Conservation (phyloP, 208 protist species). For the Crithidia brevicula region DNA sequence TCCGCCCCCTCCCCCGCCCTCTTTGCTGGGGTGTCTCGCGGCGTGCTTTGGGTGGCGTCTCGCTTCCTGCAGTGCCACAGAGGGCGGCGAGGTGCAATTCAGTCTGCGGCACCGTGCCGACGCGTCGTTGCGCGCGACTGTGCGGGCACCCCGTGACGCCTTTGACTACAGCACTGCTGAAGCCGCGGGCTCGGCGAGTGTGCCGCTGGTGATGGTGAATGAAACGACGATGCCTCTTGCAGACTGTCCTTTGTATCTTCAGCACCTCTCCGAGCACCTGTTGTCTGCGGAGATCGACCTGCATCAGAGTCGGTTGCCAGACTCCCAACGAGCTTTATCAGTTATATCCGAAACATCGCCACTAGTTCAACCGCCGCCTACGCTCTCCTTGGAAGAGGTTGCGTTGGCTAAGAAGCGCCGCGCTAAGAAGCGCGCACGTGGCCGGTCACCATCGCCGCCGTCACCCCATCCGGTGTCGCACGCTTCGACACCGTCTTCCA, state of each 20-base stretch:
- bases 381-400: neutral
- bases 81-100: constrained; percentile 6
- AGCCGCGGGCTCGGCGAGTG: too few relatives aligned
- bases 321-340: too few relatives aligned
- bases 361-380: neutral
- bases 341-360: neutral
- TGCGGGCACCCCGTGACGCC: neutral
- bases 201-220: neutral
- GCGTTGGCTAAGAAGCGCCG: neutral
- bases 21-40: constrained; percentile 18
- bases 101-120: constrained; percentile 7
- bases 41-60: constrained; percentile 33
- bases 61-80: neutral
- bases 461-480: neutral
- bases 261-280: neutral
- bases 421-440: neutral
- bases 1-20: neutral
- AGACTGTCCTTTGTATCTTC: neutral
- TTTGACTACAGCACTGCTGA: too few relatives aligned
- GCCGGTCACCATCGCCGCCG: constrained; percentile 2
- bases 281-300: too few relatives aligned
- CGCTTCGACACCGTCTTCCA: too few relatives aligned
- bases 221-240: neutral
- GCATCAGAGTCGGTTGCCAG: too few relatives aligned
- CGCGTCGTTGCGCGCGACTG: neutral